Conservation (phyloP, 306 rosid species). For the Clitoria ternatea region DNA sequence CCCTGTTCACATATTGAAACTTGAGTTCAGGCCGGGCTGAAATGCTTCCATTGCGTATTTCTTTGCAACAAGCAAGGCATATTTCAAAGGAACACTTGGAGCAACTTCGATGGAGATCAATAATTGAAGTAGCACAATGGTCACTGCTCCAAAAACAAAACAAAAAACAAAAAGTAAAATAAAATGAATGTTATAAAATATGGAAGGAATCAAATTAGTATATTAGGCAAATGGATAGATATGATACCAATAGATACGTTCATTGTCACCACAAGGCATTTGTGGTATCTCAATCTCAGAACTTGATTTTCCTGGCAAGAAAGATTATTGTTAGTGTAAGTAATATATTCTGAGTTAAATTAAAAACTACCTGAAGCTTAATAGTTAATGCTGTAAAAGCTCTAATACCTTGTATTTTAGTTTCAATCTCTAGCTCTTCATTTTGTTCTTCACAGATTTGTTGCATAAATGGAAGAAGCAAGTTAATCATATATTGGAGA, state of each 20-base stretch:
- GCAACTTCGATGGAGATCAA: conserved; percentile 69
- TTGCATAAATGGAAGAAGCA: conserved; percentile 46
- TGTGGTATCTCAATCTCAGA: conserved; percentile 41
- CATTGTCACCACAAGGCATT: conserved; percentile 42
- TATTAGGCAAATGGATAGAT: background rate
- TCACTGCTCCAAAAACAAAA: conserved; percentile 40
- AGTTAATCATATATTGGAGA: conserved; percentile 35
- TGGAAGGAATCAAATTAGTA: background rate
- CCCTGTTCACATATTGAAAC: conserved; percentile 51
- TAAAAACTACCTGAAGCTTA: conserved; percentile 1
- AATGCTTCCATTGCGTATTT: conserved; percentile 50
- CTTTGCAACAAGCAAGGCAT: conserved; percentile 61
- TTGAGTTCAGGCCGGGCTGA: conserved; percentile 34
- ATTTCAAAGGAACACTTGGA: conserved; percentile 58
- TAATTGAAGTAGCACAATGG: conserved; percentile 74
- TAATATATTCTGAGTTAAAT: background rate
- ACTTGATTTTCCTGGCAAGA: conserved; percentile 39
- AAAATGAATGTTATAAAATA: conserved; percentile 6
- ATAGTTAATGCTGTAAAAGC: too few relatives aligned
- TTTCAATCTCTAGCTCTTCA: conserved; percentile 62
- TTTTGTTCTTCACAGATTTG: conserved; percentile 54
- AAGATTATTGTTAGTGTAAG: conserved; percentile 10
- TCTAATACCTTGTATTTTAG: conserved; percentile 50
- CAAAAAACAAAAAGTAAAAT: background rate
- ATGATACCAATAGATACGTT: conserved; percentile 64